Evolutionary conservation across 2,329 filamentous ascomycete species (phyloP).

Genomic region (Elsinoe australis): DNA sequence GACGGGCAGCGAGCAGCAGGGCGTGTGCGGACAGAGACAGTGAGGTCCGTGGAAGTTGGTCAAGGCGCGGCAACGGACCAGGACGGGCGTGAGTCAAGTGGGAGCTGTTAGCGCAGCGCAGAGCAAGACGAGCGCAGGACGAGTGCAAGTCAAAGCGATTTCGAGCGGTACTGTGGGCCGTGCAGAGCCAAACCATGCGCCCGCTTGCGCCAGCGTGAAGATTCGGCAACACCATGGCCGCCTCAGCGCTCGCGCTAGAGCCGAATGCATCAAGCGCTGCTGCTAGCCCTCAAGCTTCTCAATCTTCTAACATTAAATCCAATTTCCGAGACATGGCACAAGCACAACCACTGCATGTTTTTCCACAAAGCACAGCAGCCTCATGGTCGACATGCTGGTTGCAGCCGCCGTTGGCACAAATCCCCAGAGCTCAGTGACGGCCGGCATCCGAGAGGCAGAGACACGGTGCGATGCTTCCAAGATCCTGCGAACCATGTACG

Average conservation of each 20-base stretch:
- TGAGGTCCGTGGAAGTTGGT: not conserved
- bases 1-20: not conserved
- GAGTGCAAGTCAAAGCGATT: not conserved
- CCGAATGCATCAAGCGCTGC: not conserved
- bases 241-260: not conserved
- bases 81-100: too few relatives aligned
- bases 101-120: too few relatives aligned
- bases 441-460: conserved; percentile 5
- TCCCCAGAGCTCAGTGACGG: not conserved
- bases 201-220: not conserved
- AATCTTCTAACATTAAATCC: conserved; percentile 14
- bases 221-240: not conserved
- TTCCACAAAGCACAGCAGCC: not conserved
- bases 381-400: too few relatives aligned
- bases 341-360: not conserved
- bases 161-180: not conserved
- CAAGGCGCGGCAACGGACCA: too few relatives aligned
- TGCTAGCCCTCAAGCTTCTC: conserved; percentile 13
- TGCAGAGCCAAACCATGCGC: not conserved
- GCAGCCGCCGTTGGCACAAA: too few relatives aligned
- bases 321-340: conserved; percentile 13
- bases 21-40: too few relatives aligned
- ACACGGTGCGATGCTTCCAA: not conserved
- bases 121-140: too few relatives aligned
- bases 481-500: conserved; percentile 9